These are phyloP conservation scores for Lactarius sp. DNA, from an alignment of 768 basidiomycete genomes.

Conservation along the genomic window DNA sequence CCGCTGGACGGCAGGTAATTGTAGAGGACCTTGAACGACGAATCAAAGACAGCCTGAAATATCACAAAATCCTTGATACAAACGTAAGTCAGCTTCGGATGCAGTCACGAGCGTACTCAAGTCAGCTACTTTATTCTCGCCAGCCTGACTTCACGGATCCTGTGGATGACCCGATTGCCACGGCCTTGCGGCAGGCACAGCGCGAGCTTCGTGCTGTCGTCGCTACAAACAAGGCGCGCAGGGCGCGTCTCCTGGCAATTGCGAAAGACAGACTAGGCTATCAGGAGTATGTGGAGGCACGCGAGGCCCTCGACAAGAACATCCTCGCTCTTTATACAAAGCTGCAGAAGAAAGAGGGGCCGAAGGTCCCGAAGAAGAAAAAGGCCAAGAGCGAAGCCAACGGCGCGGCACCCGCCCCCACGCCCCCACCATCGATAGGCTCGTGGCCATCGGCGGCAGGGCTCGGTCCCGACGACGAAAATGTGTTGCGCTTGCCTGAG, in stretches of 20 bases:
- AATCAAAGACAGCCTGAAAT: slow-evolving; percentile 70
- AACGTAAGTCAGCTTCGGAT: slow-evolving; percentile 49
- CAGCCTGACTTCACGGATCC: slow-evolving; percentile 72
- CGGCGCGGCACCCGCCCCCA: slow-evolving; percentile 26
- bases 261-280: slow-evolving; percentile 86
- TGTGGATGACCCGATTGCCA: slow-evolving; percentile 92
- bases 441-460: slow-evolving; percentile 71
- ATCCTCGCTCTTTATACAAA: slow-evolving; percentile 71
- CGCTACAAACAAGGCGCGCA: slow-evolving; percentile 79
- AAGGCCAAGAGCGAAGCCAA: slow-evolving; percentile 41
- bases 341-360: slow-evolving; percentile 75
- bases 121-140: background rate
- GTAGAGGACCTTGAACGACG: slow-evolving; percentile 75
- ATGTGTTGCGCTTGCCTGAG: slow-evolving; percentile 57
- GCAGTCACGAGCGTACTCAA: slow-evolving; percentile 23
- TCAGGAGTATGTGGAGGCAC: slow-evolving; percentile 82
- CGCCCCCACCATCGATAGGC: slow-evolving; percentile 34
- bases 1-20: slow-evolving; percentile 72
- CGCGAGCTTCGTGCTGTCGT: slow-evolving; percentile 70
- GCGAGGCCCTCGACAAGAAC: slow-evolving; percentile 84
- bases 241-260: slow-evolving; percentile 61
- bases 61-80: slow-evolving; percentile 62
- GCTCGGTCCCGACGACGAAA: slow-evolving; percentile 62
- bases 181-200: slow-evolving; percentile 86
- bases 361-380: slow-evolving; percentile 68